Base-by-base conservation (phyloP, 345 rosid species). In the Abelmoschus esculentus region DNA sequence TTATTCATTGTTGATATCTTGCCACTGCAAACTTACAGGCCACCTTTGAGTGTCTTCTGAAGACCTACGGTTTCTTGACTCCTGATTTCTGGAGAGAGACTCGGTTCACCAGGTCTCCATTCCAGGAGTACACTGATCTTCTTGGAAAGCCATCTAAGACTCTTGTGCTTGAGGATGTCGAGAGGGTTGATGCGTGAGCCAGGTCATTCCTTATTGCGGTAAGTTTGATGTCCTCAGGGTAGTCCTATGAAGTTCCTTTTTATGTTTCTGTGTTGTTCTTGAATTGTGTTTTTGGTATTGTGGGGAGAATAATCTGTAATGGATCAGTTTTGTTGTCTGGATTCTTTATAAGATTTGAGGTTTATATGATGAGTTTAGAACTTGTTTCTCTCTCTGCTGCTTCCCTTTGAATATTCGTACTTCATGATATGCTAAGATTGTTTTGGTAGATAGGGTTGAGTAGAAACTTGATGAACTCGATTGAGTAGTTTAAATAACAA, bases 81-180 rank as follows among this genome's bases (percentile, higher is more conserved):
- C 95, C 91, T 0, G 91, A 89, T 66, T 84, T 89, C 72, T 89
- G 91, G 95, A 86, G 60, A 78, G 91, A 86, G 26, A 86, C 91
- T 0, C 81, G 76, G 15, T 86, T 83, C 73, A 59, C 68, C 5
- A 87, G 55, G 70, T 87, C 91, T 5, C 95, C 90, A 0, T 85
- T 75, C 81, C 95, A 86, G 71, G 86, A 85, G 76, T 81, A 73
- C 83, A 82, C 87, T 1, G 95, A 83, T 74, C 57, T 81, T 40
- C 69, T 85, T 69, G 81, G 79, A 5, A 81, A 81, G 77, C 77
- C 83, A 44, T 69, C 78, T 2, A 86, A 86, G 69, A 61, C 75
- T 11, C 17, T 53, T 3, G 6, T 67, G 18, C 10, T 69, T 0
- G 82, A 79, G 6, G 77, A 73, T 9, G 69, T 28, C 3, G 57